Percentiles rank a stretch among this genome's conserved stretches.
phyloP scores from a whole-genome alignment of 345 rosid species.

The Raphanus sativus region DNA sequence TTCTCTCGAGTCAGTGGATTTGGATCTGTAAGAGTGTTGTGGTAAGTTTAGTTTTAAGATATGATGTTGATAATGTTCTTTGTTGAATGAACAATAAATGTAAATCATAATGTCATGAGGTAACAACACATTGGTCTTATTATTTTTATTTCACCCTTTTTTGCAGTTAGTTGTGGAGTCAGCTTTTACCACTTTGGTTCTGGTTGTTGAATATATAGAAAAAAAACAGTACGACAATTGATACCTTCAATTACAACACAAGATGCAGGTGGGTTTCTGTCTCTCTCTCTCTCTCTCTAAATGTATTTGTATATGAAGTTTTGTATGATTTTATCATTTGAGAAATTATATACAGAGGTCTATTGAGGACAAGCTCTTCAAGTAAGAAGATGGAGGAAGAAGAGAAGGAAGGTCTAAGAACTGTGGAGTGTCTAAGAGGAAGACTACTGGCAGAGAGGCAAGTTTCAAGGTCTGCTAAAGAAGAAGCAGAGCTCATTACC shows the following conservation, averaged over 20 bases:
- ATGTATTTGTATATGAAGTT: not conserved
- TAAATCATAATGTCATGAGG: conserved; percentile 31
- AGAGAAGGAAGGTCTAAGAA: conserved; percentile 45
- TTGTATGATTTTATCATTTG: not conserved
- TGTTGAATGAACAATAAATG: conserved; percentile 33
- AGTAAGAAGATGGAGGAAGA: conserved; percentile 51
- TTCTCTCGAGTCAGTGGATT: conserved; percentile 2
- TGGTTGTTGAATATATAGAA: conserved; percentile 13
- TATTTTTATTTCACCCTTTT: conserved; percentile 10
- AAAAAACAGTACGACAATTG: conserved; percentile 42
- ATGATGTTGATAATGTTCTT: conserved; percentile 39
- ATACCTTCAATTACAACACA: conserved; percentile 32
- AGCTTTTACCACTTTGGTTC: conserved; percentile 19
- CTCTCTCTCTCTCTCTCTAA: conserved; percentile 4
- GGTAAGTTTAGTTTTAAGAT: conserved; percentile 28
- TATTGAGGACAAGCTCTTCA: conserved; percentile 31
- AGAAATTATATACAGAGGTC: conserved; percentile 7
- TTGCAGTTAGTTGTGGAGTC: conserved; percentile 32
- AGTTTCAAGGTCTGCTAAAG: conserved; percentile 65
- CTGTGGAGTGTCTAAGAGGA: conserved; percentile 78
- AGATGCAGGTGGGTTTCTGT: conserved; percentile 40
- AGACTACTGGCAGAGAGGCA: conserved; percentile 87
- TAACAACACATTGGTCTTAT: conserved; percentile 25
- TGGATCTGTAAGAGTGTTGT: conserved; percentile 14
- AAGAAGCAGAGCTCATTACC: conserved; percentile 60